phyloP scores from a whole-genome alignment of 176 grass and related monocot genomes.

The Luzula sylvatica region DNA sequence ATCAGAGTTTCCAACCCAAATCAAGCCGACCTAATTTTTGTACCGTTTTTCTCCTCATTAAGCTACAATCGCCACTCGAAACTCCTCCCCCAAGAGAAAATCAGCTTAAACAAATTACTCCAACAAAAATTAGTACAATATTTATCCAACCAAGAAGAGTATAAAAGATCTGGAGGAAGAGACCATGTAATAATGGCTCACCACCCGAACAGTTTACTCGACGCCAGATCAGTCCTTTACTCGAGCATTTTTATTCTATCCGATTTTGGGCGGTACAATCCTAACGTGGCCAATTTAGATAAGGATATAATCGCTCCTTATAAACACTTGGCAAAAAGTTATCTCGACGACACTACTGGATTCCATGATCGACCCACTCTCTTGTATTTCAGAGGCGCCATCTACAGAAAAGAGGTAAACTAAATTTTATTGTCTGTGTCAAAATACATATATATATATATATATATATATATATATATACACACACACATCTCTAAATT shows the following conservation, averaged over 20 bases:
- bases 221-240: constrained; percentile 42
- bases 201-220: constrained; percentile 87
- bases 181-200: constrained; percentile 82
- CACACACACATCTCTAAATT: no score
- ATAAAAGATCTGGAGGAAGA: constrained; percentile 52
- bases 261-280: constrained; percentile 79
- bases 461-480: no score
- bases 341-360: constrained; percentile 48
- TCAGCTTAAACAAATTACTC: constrained; percentile 40
- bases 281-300: constrained; percentile 65
- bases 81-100: constrained; percentile 35
- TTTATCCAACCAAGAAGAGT: constrained; percentile 40
- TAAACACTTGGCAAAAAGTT: constrained; percentile 60
- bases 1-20: constrained; percentile 41
- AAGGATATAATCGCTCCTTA: constrained; percentile 87
- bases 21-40: constrained; percentile 68
- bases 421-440: no score
- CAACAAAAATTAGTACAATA: constrained; percentile 67
- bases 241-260: constrained; percentile 67
- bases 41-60: constrained; percentile 84
- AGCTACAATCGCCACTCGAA: constrained; percentile 85
- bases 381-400: constrained; percentile 80
- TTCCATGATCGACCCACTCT: constrained; percentile 58
- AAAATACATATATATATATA: no score
- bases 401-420: constrained; percentile 99